A percentile compares a stretch with the other conserved stretches of the same genome.
Conservation (phyloP, 345 rosid species). For the Moricandia arvensis region DNA sequence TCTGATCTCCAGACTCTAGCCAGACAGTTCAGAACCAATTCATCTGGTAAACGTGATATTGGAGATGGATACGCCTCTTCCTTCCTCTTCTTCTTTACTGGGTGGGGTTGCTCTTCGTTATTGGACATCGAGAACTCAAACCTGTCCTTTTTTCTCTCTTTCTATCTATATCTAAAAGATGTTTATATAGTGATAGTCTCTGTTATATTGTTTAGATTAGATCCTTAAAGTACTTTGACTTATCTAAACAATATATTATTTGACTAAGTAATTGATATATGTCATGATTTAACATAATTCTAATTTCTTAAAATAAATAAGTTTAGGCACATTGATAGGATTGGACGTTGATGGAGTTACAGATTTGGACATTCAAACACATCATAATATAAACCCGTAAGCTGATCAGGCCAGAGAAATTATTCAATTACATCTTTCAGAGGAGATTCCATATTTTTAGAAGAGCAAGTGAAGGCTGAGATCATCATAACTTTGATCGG, state of each 20-base stretch:
- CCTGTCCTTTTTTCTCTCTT: too few species aligned
- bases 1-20: too few species aligned
- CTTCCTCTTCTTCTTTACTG: constrained; percentile 40
- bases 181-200: too few species aligned
- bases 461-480: constrained; percentile 50
- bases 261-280: not conserved
- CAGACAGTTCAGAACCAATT: too few species aligned
- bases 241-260: too few species aligned
- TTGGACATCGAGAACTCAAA: too few species aligned
- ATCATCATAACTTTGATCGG: constrained; percentile 4
- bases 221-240: too few species aligned
- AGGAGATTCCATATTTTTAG: constrained; percentile 46
- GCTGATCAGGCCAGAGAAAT: constrained; percentile 57
- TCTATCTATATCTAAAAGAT: too few species aligned
- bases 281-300: not conserved
- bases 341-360: not conserved
- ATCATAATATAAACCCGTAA: not conserved
- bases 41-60: too few species aligned
- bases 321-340: not conserved
- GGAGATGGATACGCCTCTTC: too few species aligned
- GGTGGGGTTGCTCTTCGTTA: constrained; percentile 49
- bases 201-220: too few species aligned
- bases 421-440: constrained; percentile 46
- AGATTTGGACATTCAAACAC: not conserved
- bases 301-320: not conserved